phyloP scores from a whole-genome alignment of 2,329 filamentous ascomycete genomes.

The Mariannaea sp. region DNA sequence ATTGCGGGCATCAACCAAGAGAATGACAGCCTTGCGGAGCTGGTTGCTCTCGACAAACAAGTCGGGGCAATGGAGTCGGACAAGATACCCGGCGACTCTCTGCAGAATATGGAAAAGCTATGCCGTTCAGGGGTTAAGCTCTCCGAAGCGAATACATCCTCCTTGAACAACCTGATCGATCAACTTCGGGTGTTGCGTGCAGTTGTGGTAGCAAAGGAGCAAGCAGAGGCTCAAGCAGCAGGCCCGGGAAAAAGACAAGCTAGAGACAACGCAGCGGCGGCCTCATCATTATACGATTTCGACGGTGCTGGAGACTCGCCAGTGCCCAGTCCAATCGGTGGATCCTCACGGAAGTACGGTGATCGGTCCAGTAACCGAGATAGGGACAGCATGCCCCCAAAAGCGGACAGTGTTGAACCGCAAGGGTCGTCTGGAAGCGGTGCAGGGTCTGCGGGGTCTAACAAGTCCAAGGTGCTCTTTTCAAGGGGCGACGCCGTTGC shows the following conservation, averaged over 20 bases:
- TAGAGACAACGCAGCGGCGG: slow-evolving; percentile 35
- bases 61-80: slow-evolving; percentile 47
- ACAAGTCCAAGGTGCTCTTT: slow-evolving; percentile 60
- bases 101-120: slow-evolving; percentile 50
- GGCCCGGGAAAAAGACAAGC: slow-evolving; percentile 39
- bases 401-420: slow-evolving; percentile 61
- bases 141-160: slow-evolving; percentile 45
- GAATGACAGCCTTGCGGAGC: slow-evolving; percentile 47
- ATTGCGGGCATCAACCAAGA: slow-evolving; percentile 49
- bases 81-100: slow-evolving; percentile 43
- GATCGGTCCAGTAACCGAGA: slow-evolving; percentile 47
- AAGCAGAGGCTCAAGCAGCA: slow-evolving; percentile 42
- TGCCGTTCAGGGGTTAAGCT: slow-evolving; percentile 50
- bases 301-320: slow-evolving; percentile 52
- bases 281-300: slow-evolving; percentile 51
- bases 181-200: slow-evolving; percentile 50
- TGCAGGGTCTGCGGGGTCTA: slow-evolving; percentile 28
- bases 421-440: slow-evolving; percentile 49
- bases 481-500: slow-evolving; percentile 67
- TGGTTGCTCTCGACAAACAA: slow-evolving; percentile 49
- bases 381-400: slow-evolving; percentile 59
- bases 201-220: slow-evolving; percentile 51
- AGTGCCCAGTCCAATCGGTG: slow-evolving; percentile 49
- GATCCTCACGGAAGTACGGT: slow-evolving; percentile 43
- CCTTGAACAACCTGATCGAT: slow-evolving; percentile 47